A percentile compares a stretch with the other conserved stretches of the same genome.
These are phyloP conservation scores for Penicillium atrosanguineum DNA, from an alignment of 495 filamentous ascomycete species.

Conservation along the genomic window DNA sequence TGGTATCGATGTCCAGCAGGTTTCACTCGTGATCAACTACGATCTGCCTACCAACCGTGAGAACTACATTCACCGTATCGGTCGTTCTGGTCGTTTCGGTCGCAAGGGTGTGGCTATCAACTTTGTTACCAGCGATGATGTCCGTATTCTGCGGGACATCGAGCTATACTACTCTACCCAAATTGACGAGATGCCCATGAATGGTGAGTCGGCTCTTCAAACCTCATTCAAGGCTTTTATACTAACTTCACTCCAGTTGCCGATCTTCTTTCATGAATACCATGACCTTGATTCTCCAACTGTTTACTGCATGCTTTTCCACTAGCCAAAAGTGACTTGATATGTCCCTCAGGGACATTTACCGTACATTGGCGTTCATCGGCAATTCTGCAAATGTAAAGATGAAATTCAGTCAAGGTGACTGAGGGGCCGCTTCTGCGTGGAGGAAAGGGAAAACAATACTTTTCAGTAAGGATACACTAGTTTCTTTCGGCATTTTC, in stretches of 20 bases:
- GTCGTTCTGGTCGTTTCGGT: slow-evolving; percentile 92
- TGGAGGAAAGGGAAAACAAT: slow-evolving; percentile 39
- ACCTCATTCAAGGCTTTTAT: neutral
- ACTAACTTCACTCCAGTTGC: slow-evolving; percentile 34
- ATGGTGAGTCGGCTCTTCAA: slow-evolving; percentile 44
- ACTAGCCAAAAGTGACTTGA: slow-evolving; percentile 11
- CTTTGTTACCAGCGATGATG: slow-evolving; percentile 97
- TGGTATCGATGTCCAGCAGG: slow-evolving; percentile 99
- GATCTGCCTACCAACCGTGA: slow-evolving; percentile 98
- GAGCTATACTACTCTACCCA: slow-evolving; percentile 97
- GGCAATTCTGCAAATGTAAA: neutral
- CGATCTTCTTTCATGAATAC: slow-evolving; percentile 44
- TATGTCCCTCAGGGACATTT: neutral
- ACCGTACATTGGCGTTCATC: neutral
- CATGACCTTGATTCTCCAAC: neutral
- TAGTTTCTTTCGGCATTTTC: neutral
- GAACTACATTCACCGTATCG: slow-evolving; percentile 99
- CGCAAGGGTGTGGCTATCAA: slow-evolving; percentile 99
- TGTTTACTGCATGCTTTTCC: slow-evolving; percentile 4
- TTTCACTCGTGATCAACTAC: slow-evolving; percentile 99
- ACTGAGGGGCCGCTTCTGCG: slow-evolving; percentile 19
- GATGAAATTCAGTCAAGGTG: neutral
- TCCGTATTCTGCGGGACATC: slow-evolving; percentile 95
- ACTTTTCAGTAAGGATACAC: slow-evolving; percentile 21
- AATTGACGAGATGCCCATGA: slow-evolving; percentile 99